These are phyloP conservation scores for Starmerella gropengiesseri DNA, from an alignment of 805 yeast genomes.

Conservation along the genomic window DNA sequence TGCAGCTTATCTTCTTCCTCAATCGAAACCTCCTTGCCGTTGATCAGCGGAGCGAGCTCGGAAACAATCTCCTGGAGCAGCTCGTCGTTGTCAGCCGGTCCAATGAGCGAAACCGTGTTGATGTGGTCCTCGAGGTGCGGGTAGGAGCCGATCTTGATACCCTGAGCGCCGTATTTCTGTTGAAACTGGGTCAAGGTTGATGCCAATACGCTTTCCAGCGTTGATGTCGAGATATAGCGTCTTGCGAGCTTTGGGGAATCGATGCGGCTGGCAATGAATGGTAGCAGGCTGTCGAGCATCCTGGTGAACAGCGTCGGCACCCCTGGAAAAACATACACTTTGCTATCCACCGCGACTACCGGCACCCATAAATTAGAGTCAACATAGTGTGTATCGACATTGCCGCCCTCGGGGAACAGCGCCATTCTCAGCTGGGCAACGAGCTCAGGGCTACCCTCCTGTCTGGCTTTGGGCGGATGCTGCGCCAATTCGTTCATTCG, in stretches of 20 bases:
- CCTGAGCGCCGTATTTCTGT: slow-evolving; percentile 29
- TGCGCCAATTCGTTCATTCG: slow-evolving; percentile 41
- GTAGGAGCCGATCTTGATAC: slow-evolving; percentile 72
- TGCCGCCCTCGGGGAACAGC: slow-evolving; percentile 46
- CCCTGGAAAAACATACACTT: slow-evolving; percentile 70
- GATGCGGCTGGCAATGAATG: slow-evolving; percentile 32
- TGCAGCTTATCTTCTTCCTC: slow-evolving; percentile 39
- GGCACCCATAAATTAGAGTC: slow-evolving; percentile 71
- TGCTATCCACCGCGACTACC: slow-evolving; percentile 52
- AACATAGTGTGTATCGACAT: slow-evolving; percentile 32
- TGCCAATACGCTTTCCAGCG: slow-evolving; percentile 60
- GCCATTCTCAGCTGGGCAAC: slow-evolving; percentile 72
- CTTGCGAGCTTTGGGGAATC: slow-evolving; percentile 29
- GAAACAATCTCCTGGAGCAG: slow-evolving; percentile 38
- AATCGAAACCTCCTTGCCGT: slow-evolving; percentile 48
- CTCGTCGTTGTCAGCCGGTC: slow-evolving; percentile 35
- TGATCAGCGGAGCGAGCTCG: slow-evolving; percentile 37
- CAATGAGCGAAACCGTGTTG: slow-evolving; percentile 66
- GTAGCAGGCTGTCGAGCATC: slow-evolving; percentile 39
- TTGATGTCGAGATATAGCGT: slow-evolving; percentile 49
- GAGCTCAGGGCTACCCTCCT: slow-evolving; percentile 33
- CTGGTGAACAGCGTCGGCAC: slow-evolving; percentile 62
- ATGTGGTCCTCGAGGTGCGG: slow-evolving; percentile 60
- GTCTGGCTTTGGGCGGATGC: slow-evolving; percentile 20
- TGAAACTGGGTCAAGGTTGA: slow-evolving; percentile 49